Evolutionary conservation across 352 stramenopile species (phyloP), one percentile per base, ranked within the genome.

Genomic region (Phytophthora pinifolia): DNA sequence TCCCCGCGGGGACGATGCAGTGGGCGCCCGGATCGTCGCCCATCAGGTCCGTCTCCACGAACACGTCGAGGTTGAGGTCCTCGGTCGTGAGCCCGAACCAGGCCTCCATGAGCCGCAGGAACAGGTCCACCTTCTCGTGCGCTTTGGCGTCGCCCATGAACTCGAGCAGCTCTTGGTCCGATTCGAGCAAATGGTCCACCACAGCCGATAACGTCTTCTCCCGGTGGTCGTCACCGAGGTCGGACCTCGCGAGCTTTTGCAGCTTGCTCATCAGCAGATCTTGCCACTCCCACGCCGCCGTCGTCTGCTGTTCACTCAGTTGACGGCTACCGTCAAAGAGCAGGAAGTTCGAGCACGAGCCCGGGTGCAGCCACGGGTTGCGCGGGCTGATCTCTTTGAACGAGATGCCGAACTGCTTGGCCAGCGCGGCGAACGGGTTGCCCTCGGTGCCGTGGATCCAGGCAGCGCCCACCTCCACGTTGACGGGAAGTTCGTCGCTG

Each of bases 341-440:
- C 29, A 72, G 31, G 37, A 86, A 86, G 44, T 70, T 65, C 4
- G 56, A 18, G 52, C 75, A 86, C n/a, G 73, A 79, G n/a, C 53
- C 68, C 1, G 78, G 78, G 22, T 88, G 69, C 8, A 88, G 54
- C 68, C 75, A 86, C 44, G 75, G 75, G 43, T 88, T 88, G 32
- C 75, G 65, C 15, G 61, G 43, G 18, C 75, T 88, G 45, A 91
- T 73, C 39, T 67, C 60, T 41, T 87, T 82, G 45, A 70, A 70
- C 9, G 43, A 53, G n/a, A 91, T 77, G 9, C 66, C 62, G 22
- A 78, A 76, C 25, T 76, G 46, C 13, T 53, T 51, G 3, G 74
- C 80, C 9, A 76, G 43, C 9, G 51, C 39, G 4, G 76, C 64
- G 39, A 89, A 76, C 13, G 53, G 70, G 43, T 83, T 86, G 47